A percentile compares a stretch with the other conserved stretches of the same genome.
phyloP scores from a whole-genome alignment of 1,284 basidiomycete genomes.

The Xanthoconium separans region DNA sequence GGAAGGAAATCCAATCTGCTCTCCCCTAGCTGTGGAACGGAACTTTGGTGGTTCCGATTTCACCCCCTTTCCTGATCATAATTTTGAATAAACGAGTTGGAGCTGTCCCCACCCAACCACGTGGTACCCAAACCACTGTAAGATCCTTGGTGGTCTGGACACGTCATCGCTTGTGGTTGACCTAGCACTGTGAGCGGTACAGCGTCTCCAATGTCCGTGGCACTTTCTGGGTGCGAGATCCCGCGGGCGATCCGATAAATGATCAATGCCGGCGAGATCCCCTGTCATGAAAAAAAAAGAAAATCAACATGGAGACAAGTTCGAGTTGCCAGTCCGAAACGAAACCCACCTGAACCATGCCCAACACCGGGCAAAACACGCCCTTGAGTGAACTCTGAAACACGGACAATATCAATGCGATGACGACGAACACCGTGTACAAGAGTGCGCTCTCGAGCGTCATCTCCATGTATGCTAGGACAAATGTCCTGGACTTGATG shows the following conservation, averaged over 20 bases:
- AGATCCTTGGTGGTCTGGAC: background rate
- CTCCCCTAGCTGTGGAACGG: no score
- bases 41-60: no score
- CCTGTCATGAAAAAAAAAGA: background rate
- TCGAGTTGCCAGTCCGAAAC: background rate
- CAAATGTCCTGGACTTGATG: background rate
- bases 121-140: background rate
- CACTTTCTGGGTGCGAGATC: slow-evolving; percentile 11
- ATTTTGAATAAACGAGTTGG: no score
- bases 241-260: slow-evolving; percentile 21
- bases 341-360: slow-evolving; percentile 18
- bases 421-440: background rate
- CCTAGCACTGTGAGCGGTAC: slow-evolving; percentile 8
- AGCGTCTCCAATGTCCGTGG: background rate
- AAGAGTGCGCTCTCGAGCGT: background rate
- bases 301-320: no score
- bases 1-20: no score
- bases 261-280: slow-evolving; percentile 21
- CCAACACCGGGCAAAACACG: slow-evolving; percentile 21
- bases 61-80: no score
- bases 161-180: background rate
- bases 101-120: background rate
- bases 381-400: background rate
- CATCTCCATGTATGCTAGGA: background rate
- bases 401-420: background rate